Evolutionary conservation across 2,329 filamentous ascomycete species (phyloP).

Genomic region (Chrysoporthe deuterocubensis): DNA sequence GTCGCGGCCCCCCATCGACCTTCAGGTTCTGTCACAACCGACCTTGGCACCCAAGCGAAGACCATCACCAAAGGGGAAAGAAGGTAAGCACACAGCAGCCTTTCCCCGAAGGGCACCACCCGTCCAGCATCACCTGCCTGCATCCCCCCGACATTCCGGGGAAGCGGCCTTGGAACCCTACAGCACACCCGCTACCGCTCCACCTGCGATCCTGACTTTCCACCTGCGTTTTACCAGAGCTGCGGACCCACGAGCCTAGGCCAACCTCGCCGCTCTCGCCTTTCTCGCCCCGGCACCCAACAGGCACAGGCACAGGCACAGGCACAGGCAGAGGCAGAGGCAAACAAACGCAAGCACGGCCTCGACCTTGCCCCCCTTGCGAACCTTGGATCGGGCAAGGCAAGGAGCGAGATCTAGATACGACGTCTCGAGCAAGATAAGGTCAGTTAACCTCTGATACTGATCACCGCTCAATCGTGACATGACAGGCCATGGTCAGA

Average conservation of each 20-base stretch:
- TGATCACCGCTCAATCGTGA: not conserved
- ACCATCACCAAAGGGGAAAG: constrained; percentile 27
- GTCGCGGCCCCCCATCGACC: not conserved
- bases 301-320: not conserved
- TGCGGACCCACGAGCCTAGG: constrained; percentile 3
- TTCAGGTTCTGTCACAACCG: not conserved
- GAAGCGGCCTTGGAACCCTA: not conserved
- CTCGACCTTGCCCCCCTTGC: not conserved
- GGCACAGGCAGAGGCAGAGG: not conserved
- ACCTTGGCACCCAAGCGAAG: not conserved
- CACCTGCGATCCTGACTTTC: not conserved
- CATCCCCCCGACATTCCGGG: not conserved
- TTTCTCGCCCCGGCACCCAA: not conserved
- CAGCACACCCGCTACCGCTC: not conserved
- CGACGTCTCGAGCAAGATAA: constrained; percentile 7
- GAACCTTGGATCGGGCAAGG: not conserved
- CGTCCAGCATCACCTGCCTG: not conserved
- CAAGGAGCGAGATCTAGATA: constrained; percentile 10
- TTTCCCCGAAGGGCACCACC: not conserved
- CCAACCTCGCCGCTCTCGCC: not conserved
- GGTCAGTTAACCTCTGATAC: not conserved
- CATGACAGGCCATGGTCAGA: constrained; percentile 8
- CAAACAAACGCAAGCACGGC: not conserved
- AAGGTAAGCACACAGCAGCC: constrained; percentile 14
- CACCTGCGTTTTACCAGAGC: not conserved